Conservation (phyloP, 2,329 filamentous ascomycete species). For the Paraphaeosphaeria sporulosa region DNA sequence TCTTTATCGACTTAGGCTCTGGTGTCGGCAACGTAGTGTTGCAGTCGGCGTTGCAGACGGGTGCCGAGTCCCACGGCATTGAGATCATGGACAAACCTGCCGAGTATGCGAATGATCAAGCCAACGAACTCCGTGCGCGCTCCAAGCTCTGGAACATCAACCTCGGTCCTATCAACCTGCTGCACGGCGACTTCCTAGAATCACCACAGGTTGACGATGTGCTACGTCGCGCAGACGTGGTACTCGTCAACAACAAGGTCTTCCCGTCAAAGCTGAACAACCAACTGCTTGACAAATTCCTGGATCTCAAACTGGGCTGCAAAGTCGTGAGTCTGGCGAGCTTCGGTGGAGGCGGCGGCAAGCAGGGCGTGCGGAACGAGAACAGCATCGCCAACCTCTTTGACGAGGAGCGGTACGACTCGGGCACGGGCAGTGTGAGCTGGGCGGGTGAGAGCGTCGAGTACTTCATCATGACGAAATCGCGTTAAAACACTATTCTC, state of each 20-base stretch:
- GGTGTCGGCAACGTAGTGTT: constrained; percentile 96
- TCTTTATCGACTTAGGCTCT: constrained; percentile 94
- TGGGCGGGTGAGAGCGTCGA: constrained; percentile 86
- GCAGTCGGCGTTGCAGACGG: constrained; percentile 90
- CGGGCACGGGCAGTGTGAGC: constrained; percentile 77
- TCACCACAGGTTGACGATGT: constrained; percentile 73
- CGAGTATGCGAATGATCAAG: constrained; percentile 80
- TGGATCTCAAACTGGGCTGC: constrained; percentile 90
- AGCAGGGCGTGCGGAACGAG: constrained; percentile 75
- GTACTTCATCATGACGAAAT: constrained; percentile 78
- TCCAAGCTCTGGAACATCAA: constrained; percentile 88
- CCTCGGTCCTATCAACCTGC: constrained; percentile 79
- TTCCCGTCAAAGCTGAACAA: constrained; percentile 90
- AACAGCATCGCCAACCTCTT: constrained; percentile 85
- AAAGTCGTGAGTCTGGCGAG: constrained; percentile 91
- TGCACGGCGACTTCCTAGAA: constrained; percentile 83
- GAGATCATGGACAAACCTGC: constrained; percentile 95
- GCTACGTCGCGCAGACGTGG: constrained; percentile 87
- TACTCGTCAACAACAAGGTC: constrained; percentile 97
- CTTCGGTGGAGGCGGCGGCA: constrained; percentile 79
- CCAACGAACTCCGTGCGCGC: constrained; percentile 82
- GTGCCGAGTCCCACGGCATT: constrained; percentile 94
- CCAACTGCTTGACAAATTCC: constrained; percentile 83
- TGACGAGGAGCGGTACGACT: constrained; percentile 75
- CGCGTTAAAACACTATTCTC: background rate